phyloP scores from a whole-genome alignment of 2,329 filamentous ascomycete genomes.

The Aspergillus sp. region DNA sequence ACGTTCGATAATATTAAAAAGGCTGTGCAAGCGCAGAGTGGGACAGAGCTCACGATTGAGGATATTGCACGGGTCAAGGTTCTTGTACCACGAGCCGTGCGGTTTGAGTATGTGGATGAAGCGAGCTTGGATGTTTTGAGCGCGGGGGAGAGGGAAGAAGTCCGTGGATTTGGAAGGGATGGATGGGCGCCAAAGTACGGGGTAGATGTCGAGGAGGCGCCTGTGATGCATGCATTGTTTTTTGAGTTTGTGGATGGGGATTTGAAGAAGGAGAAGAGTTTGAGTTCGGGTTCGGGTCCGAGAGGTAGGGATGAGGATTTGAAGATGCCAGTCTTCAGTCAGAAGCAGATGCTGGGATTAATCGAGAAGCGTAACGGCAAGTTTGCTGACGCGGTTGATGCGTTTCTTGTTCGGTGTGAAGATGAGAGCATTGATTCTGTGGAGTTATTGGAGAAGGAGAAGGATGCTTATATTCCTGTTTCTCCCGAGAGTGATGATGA shows the following conservation, averaged over 20 bases:
- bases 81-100: constrained; percentile 73
- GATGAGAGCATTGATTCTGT: constrained; percentile 65
- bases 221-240: constrained; percentile 61
- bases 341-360: constrained; percentile 84
- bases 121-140: constrained; percentile 76
- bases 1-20: constrained; percentile 86
- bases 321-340: constrained; percentile 89
- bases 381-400: constrained; percentile 74
- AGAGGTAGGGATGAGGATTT: constrained; percentile 75
- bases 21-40: constrained; percentile 78
- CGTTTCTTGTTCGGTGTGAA: constrained; percentile 73
- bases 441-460: constrained; percentile 60
- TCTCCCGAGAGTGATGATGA: constrained; percentile 44
- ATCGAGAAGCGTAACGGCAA: constrained; percentile 89
- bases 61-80: constrained; percentile 82
- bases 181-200: constrained; percentile 39
- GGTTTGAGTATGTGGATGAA: constrained; percentile 85
- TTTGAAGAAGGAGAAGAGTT: constrained; percentile 74
- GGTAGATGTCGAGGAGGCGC: not conserved
- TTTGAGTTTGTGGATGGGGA: constrained; percentile 95
- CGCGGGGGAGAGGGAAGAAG: constrained; percentile 58
- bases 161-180: constrained; percentile 57
- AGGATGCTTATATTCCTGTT: constrained; percentile 62
- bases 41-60: constrained; percentile 64
- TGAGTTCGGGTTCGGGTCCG: constrained; percentile 61